Percentiles rank a stretch among this genome's conserved stretches.
Conservation (phyloP, 257 asterid species). For the Solanum chiquidenum region DNA sequence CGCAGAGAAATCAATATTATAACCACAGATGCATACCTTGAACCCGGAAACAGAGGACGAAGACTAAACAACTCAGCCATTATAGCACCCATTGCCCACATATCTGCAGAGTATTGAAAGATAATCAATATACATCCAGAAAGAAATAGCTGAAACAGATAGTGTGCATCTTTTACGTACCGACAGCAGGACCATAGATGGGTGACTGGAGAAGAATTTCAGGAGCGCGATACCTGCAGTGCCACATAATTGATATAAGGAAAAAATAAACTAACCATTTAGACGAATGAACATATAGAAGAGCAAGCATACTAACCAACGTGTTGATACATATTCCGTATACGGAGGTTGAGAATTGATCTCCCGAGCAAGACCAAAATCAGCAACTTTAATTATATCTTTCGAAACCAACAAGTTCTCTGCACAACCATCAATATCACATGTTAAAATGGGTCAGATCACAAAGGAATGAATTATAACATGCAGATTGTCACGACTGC, state of each 20-base stretch:
- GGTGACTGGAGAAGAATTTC: conserved; percentile 93
- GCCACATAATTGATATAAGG: not conserved
- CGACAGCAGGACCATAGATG: conserved; percentile 79
- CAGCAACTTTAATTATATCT: conserved; percentile 79
- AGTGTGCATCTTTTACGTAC: conserved; percentile 27
- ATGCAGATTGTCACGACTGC: not conserved
- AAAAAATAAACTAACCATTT: not conserved
- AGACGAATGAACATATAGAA: not conserved
- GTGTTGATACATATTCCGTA: conserved; percentile 94
- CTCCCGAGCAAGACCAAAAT: conserved; percentile 98
- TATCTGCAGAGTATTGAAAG: conserved; percentile 32
- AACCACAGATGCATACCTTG: conserved; percentile 41
- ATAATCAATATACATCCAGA: not conserved
- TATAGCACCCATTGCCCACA: conserved; percentile 99
- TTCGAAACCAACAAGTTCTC: conserved; percentile 89
- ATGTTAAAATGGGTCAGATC: not conserved
- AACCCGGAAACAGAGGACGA: conserved; percentile 88
- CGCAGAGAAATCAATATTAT: not conserved
- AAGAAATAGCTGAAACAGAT: not conserved
- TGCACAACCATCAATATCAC: conserved; percentile 10
- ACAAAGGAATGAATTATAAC: not conserved
- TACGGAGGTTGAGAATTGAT: conserved; percentile 77
- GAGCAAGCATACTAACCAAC: conserved; percentile 52
- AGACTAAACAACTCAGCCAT: conserved; percentile 86
- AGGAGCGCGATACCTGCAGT: conserved; percentile 94